Evolutionary conservation across 805 yeast genomes (phyloP).

Genomic region (Alloascoidea hylecoeti): DNA sequence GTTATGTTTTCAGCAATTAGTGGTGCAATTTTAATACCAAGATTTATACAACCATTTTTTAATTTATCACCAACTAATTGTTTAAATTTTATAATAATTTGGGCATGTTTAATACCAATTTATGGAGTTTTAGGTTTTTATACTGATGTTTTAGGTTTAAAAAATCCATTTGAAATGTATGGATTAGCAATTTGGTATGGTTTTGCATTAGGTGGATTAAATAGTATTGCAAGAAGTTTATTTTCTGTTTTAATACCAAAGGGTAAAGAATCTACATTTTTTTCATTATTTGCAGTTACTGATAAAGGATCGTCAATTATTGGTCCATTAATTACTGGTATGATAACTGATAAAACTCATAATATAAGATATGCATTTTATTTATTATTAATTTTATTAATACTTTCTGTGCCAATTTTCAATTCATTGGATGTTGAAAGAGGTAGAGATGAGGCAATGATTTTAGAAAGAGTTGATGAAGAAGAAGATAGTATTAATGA

Average conservation of each 20-base stretch:
- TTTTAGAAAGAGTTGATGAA: constrained; percentile 18
- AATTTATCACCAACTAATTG: constrained; percentile 29
- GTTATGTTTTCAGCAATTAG: constrained; percentile 53
- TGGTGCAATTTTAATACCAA: constrained; percentile 49
- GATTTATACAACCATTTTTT: constrained; percentile 14
- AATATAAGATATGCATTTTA: constrained; percentile 63
- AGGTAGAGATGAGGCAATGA: constrained; percentile 41
- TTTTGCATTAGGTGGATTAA: constrained; percentile 55
- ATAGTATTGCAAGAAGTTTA: constrained; percentile 55
- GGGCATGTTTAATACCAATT: constrained; percentile 56
- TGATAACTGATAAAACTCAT: constrained; percentile 60
- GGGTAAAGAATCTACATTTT: constrained; percentile 65
- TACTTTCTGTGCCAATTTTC: constrained; percentile 45
- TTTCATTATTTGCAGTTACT: constrained; percentile 63
- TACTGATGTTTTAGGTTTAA: constrained; percentile 39
- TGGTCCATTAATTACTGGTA: constrained; percentile 63
- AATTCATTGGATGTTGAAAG: constrained; percentile 40
- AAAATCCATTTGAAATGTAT: constrained; percentile 55
- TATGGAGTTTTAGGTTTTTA: constrained; percentile 61
- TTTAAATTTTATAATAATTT: constrained; percentile 35
- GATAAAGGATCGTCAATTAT: constrained; percentile 69
- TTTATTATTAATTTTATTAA: constrained; percentile 37
- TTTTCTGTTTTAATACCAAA: constrained; percentile 57
- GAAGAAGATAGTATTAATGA: constrained; percentile 8
- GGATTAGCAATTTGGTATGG: constrained; percentile 65